Base-by-base conservation (phyloP, 768 basidiomycete species). In the Calocybe indica region DNA sequence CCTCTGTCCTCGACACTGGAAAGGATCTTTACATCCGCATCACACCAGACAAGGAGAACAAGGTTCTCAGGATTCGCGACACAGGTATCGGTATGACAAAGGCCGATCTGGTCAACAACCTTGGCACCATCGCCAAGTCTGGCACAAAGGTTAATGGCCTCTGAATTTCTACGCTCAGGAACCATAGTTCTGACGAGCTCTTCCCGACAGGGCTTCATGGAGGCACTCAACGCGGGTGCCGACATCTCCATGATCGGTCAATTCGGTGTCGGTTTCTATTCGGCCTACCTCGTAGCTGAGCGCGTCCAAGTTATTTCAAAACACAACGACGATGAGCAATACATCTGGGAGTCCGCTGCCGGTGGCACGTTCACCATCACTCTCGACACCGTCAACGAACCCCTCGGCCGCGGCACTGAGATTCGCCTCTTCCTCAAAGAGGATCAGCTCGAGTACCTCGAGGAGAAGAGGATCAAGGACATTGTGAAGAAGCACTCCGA, bases 191-290 rank as follows among this genome's bases (percentile, higher is more conserved):
- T n/a, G n/a, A 46, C 51, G 52, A 30, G 52, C n/a, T 46, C 45
- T 29, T 46, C 9, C 37, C 34, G 40, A 7, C 53, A 94, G 88
- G 94, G 93, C 51, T 99, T 99, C 82, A 98, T 99, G 95, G 95
- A 99, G 78, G 95, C 96, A 46, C 80, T 97, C 52, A 83, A 75
- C 65, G 88, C 88, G 32, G 88, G 88, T 55, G 88, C 88, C 48
- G 88, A 91, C 61, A 90, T 91, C 52, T 88, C 88, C 61, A 97
- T 97, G 94, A 96, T 95, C 62, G 92, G 92, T 72, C 90, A 94
- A 76, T 95, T 96, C 71, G 92, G 95, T 93, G 95, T 99, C 69
- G 95, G 95, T 76, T 98, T 98, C 85, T 98, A 99, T 83, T 97
- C 95, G 41, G 90, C 92, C 11, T 98, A 98, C 81, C 92, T 99